These are phyloP conservation scores for Endothia cerciana DNA, from an alignment of 2,329 filamentous ascomycete species.

Conservation along the genomic window DNA sequence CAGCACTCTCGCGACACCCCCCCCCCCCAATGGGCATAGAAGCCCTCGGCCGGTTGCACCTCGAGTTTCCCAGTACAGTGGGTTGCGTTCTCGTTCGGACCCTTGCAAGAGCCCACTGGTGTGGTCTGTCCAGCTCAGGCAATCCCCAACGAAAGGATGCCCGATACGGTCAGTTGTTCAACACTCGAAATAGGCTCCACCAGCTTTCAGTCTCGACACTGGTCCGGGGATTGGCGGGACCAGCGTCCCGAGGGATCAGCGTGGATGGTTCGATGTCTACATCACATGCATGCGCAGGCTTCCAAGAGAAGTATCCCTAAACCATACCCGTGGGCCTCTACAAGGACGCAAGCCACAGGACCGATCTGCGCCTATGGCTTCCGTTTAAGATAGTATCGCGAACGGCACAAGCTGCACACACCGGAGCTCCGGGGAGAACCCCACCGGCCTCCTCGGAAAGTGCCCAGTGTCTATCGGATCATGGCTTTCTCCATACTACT, in stretches of 20 bases:
- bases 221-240: not conserved
- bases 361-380: not conserved
- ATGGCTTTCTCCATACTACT: not conserved
- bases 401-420: not conserved
- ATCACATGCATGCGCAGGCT: constrained; percentile 6
- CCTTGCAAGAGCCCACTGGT: not conserved
- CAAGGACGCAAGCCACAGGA: not conserved
- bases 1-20: constrained; percentile 3
- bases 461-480: not conserved
- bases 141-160: constrained; percentile 3
- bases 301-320: not conserved
- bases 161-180: constrained; percentile 7
- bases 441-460: constrained; percentile 13
- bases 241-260: constrained; percentile 9
- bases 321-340: not conserved
- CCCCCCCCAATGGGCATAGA: not conserved
- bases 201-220: not conserved
- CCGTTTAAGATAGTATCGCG: not conserved
- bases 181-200: not conserved
- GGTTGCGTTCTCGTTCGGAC: not conserved
- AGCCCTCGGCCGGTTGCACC: not conserved
- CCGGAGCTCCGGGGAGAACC: constrained; percentile 1
- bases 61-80: not conserved
- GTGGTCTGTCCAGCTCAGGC: constrained; percentile 3
- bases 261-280: constrained; percentile 5